Evolutionary conservation across 208 protist genomes (phyloP), one percentile per base, ranked within the genome.

Genomic region (Novymonas esmeraldas): DNA sequence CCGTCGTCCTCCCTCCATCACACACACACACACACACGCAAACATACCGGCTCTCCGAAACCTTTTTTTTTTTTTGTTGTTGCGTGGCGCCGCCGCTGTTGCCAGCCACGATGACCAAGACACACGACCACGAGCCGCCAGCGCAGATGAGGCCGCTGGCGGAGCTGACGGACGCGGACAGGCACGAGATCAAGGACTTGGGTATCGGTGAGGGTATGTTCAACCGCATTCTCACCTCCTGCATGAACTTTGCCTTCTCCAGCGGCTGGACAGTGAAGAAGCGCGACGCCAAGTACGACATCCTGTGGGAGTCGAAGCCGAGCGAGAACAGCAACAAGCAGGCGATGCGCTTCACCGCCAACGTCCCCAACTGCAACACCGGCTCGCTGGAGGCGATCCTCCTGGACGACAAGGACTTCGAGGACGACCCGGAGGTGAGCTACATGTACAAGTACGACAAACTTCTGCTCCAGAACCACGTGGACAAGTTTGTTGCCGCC

Each of bases 361-460:
- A 70, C 18, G 61, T 88, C 34, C 82, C 78, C 16, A 14, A 62
- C 61, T 69, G 55, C 45, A 81, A 79, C 49, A 70, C 70, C 18
- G 66, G 66, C 14, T 74, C 64, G 20, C 51, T 84, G 38, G 72
- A 76, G 56, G 52, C 73, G 3, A 39, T 78, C 10, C 44, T 88
- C 16, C 41, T 77, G 2, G 70, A 81, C 24, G 72, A 84, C 66
- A 52, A 64, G 16, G 22, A 75, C 33, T 69, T 74, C 59, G 1
- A n/a, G 13, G 64, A 73, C 42, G 68, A 83, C 41, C 67, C 58
- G 22, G 75, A 77, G 34, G 44, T 29, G 20, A 66, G 61, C 54
- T 76, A 76, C 67, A 60, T 75, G 24, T 84, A 73, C 62, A 59
- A 72, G 34, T 78, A 73, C 24, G 70, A 84, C 55, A 59, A 2